Evolutionary conservation across 257 asterid species (phyloP), one percentile per base, ranked within the genome.

Genomic region (Galeopsis tetrahit): DNA sequence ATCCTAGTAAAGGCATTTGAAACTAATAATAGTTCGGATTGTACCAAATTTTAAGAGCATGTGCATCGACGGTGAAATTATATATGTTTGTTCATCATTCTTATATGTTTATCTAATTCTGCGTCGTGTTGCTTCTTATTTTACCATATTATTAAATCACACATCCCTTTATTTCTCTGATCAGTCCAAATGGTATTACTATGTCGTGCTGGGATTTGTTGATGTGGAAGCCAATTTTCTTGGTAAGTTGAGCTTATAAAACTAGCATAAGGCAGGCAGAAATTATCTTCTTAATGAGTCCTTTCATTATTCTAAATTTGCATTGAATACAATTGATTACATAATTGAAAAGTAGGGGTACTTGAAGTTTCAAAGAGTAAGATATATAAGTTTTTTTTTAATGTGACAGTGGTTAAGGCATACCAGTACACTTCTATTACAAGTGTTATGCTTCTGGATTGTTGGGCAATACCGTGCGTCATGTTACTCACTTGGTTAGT

Each of bases 181-280:
- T 73, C 96, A 93, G 98, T 90, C 91, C 51, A 89, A 89, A 80
- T 94, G 99, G 97, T 91, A 89, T 79, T 94, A 88, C 80, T 94
- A 94, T 56, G 59, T 87, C 69, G 77, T 91, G 77, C 92, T 94
- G 59, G 99, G 90, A 78, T 56, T 92, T 71, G 88, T 94, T 76
- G 99, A 94, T 32, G 99, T 94, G 67, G 99, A 94, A 87, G 99
- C 88, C 83, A 94, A 94, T 69, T 94, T 85, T 84, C 97, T 94
- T 10, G 99, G 99, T 93, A 76, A 82, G 88, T 79, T 62, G 56
- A 31, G 46, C 33, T n/a, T 31, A 4, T n/a, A 39, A 7, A 36
- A 10, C 69, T 70, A 3, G 0, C 62, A 5, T 32, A 32, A 52
- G 52, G 34, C 60, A 35, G 34, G 46, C 13, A 34, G 6, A n/a